Base-by-base conservation (phyloP, 1,139 yeast species). In the Blastobotrys persicus region DNA sequence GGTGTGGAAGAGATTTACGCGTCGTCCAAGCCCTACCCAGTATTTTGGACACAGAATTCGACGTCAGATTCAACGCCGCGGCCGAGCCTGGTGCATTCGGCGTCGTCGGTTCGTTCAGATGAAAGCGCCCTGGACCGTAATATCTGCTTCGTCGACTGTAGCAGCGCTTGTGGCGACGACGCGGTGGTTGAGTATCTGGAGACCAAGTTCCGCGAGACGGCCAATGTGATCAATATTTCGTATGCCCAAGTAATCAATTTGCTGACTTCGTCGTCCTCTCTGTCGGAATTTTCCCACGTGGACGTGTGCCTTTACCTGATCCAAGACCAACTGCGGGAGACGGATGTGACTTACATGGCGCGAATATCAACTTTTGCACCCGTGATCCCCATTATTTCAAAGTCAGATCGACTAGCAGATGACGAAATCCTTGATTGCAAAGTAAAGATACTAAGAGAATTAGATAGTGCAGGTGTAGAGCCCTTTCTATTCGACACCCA, bases 301-400 rank as follows among this genome's bases (percentile, higher is more conserved):
- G 70, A 66, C 44, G 69, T 59, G 3, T 64, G 67, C 45, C 51
- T 66, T 12, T 66, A 64, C 40, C 45, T 64, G 33, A 51, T 66
- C 4, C 44, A 52, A 13, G 54, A 51, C 38, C 46, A 52, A 3
- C 46, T 63, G 14, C 57, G 49, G 41, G 54, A 55, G 9, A 51
- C 51, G 13, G 68, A 64, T 43, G 35, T 64, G 17, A 61, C 59
- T n/a, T 57, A 54, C 45, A 61, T 64, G 52, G 40, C 54, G 26
- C 45, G 56, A 19, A 42, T 64, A 14, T 50, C 58, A 14, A 48
- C 52, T 16, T 62, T 51, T 44, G 54, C 55, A 31, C 66, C 68
- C 1, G 60, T 64, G 5, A 54, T 64, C n/a, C 68, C 68, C 5
- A 50, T 64, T 5, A 58, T 64, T 17, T 55, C 63, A 5, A 55